phyloP scores from a whole-genome alignment of 768 basidiomycete species.

The Artomyces pyxidatus region DNA sequence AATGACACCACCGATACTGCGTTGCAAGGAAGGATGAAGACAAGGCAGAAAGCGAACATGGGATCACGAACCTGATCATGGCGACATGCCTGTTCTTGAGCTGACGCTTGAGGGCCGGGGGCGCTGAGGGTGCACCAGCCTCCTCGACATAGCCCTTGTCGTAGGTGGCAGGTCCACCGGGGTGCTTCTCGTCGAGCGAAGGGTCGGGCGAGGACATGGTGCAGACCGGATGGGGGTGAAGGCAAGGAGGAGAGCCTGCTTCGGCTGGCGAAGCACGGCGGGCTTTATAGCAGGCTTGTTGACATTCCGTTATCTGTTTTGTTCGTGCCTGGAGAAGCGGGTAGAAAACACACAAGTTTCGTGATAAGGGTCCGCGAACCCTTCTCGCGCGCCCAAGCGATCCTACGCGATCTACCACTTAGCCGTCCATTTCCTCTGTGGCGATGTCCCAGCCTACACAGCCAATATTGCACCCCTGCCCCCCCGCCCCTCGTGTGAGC shows the following conservation, averaged over 20 bases:
- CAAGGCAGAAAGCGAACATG: background rate
- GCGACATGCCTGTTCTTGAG: slow-evolving; percentile 63
- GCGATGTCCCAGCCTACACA: too few relatives aligned
- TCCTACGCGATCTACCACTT: too few relatives aligned
- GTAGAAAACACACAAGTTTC: too few relatives aligned
- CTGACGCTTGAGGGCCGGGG: slow-evolving; percentile 18
- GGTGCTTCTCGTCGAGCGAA: background rate
- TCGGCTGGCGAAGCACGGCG: background rate
- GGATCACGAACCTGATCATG: slow-evolving; percentile 59
- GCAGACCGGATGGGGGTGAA: background rate
- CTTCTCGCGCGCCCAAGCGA: too few relatives aligned
- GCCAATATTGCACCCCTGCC: too few relatives aligned
- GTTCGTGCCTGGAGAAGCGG: too few relatives aligned
- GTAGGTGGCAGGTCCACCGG: too few relatives aligned
- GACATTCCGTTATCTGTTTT: too few relatives aligned
- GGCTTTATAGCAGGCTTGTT: background rate
- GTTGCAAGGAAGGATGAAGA: background rate
- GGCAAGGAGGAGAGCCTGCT: background rate
- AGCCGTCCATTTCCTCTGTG: too few relatives aligned
- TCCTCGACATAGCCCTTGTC: background rate
- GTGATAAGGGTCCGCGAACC: too few relatives aligned
- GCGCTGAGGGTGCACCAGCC: background rate
- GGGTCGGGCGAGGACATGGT: background rate
- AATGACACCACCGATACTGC: slow-evolving; percentile 35
- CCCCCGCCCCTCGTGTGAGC: too few relatives aligned